Conservation (phyloP, 176 grass and related monocot species). For the Cenchrus fungigraminus region DNA sequence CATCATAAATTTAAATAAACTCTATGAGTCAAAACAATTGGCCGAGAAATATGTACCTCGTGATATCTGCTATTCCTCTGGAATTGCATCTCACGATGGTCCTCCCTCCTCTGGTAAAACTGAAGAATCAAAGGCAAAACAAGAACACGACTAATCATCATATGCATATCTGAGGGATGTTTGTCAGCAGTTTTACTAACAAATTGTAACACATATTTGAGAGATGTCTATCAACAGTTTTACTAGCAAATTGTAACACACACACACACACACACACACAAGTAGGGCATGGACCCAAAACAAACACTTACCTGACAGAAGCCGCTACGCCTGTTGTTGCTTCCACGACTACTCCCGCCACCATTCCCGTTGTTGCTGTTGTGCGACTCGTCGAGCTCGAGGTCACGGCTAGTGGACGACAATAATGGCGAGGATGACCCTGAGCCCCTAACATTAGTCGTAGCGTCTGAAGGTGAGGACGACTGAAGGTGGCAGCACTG, state of each 20-base stretch:
- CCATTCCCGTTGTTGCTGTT: not conserved
- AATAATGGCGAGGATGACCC: not conserved
- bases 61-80: slow-evolving; percentile 12
- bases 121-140: slow-evolving; percentile 42
- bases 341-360: not conserved
- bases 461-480: not conserved
- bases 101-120: slow-evolving; percentile 52
- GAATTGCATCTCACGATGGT: not conserved
- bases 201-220: not conserved
- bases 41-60: slow-evolving; percentile 34
- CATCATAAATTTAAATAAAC: slow-evolving; percentile 2
- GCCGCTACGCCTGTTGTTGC: not conserved
- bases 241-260: too few species aligned
- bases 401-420: not conserved
- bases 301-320: slow-evolving; percentile 23
- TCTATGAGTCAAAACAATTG: not conserved
- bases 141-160: slow-evolving; percentile 22
- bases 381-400: not conserved
- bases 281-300: too few species aligned
- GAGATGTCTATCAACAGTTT: not conserved
- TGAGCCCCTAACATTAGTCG: not conserved
- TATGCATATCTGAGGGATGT: slow-evolving; percentile 15
- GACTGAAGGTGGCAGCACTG: slow-evolving; percentile 5
- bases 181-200: not conserved
- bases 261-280: too few species aligned